Conservation (phyloP, 306 rosid species). For the Geum urbanum region DNA sequence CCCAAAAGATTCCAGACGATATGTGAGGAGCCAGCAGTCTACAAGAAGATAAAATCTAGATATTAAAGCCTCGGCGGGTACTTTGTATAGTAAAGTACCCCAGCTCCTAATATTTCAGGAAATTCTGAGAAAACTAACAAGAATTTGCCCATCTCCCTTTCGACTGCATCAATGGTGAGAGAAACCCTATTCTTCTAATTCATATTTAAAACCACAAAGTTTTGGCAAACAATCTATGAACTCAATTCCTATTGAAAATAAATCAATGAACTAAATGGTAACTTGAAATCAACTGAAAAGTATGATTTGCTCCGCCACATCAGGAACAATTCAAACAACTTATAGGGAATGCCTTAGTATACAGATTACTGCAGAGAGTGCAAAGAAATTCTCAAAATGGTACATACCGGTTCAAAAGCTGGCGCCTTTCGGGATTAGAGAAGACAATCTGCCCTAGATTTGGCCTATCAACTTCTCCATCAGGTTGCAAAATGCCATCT, state of each 20-base stretch:
- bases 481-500: conserved; percentile 50
- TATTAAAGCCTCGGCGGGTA: conserved; percentile 13
- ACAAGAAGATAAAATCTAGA: conserved; percentile 27
- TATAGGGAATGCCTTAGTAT: not conserved
- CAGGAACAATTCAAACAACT: not conserved
- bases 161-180: too few species aligned
- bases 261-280: not conserved
- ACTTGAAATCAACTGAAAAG: not conserved
- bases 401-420: conserved; percentile 62
- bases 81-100: conserved; percentile 1
- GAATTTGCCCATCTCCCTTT: not conserved
- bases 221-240: not conserved
- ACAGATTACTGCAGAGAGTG: not conserved
- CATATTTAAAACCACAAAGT: not conserved
- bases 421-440: conserved; percentile 66
- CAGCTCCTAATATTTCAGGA: not conserved
- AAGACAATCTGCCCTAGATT: conserved; percentile 82
- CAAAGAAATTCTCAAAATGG: not conserved
- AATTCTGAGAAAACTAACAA: not conserved
- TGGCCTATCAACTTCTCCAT: conserved; percentile 74
- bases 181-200: too few species aligned
- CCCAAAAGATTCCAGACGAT: conserved; percentile 75
- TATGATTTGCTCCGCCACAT: not conserved
- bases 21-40: conserved; percentile 77
- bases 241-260: not conserved